Base-by-base conservation (phyloP, 352 stramenopile genomes). In the Pythium graminicola region DNA sequence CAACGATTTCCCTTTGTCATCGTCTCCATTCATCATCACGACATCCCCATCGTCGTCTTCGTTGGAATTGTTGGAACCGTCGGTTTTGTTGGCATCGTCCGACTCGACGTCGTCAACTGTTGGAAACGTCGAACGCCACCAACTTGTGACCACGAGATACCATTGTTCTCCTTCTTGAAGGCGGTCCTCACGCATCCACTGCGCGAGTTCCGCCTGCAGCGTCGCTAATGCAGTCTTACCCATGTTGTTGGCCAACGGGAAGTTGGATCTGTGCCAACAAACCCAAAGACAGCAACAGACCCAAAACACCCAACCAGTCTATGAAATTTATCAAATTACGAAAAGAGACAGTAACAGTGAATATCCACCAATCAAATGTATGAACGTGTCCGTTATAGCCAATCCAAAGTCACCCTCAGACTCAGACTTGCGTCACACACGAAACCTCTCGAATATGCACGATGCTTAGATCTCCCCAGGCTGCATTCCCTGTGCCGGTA, bases 101-200 rank as follows among this genome's bases (percentile, higher is more conserved):
- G 14, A 14, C 31, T 9, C 40, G 20, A 2, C 29, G 44, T 51
- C 19, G 19, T 19, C 45, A n/a, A 16, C 19, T 14, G 26, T 11
- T 2, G 59, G 53, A 17, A 85, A 50, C 19, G 76, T 62, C 31
- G 62, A 47, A 38, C 57, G 56, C 80, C 80, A 90, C 80, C 80
- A 90, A 14, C 32, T 20, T 24, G 35, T 54, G 1, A 69, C 60
- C 17, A 90, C 73, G 9, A 90, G 43, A 52, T 70, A 90, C 80
- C 80, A 90, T 4, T 69, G 31, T 9, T 81, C 67, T n/a, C 80
- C 77, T 20, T 73, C 67, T 3, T 51, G 46, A 10, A 90, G 44
- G 5, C 39, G 62, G 52, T 70, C 65, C 23, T 69, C 62, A 16
- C 43, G 57, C 57, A 67, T 48, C 32, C 64, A 55, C 14, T 35